Evolutionary conservation across 495 filamentous ascomycete species (phyloP), one percentile per base, ranked within the genome.

Genomic region (Daldinia bambusicola): DNA sequence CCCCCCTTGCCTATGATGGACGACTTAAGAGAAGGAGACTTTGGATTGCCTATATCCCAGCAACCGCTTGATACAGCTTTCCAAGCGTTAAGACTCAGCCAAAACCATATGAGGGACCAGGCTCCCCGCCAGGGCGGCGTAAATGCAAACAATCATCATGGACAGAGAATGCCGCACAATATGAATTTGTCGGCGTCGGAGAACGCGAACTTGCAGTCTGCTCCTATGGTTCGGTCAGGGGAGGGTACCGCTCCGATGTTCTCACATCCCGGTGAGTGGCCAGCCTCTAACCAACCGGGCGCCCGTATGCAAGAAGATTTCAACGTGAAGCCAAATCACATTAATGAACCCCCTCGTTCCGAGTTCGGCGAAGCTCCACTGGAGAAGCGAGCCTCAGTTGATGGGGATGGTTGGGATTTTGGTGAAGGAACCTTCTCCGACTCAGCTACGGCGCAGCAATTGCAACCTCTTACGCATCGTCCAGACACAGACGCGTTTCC

Each of bases 391-490:
- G 69, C 60, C 16, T 40, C 63, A 14, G 34, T 64, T 32, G 91
- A 95, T 66, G 76, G 85, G 5, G 94, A 97, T 78, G 91, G 86
- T 10, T 99, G 95, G 95, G 93, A 95, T 76, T 99, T 99, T 75
- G 92, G 93, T 65, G 95, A 98, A 60, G 83, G 85, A 14, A 81
- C 80, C 31, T 86, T 86, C 62, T 80, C 83, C 16, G 81, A 88
- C 30, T 75, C 84, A 7, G 60, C 63, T 32, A 60, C 76, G 4
- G 51, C 86, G 83, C 68, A 78, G 77, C 55, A 71, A 4, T 72
- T 77, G 14, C 65, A 87, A 84, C 48, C 81, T 71, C 65, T 75
- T 40, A 70, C 86, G 31, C 77, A 87, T 83, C 64, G 93, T 55
- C 92, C 92, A 2, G 94, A 98, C 74, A 92, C 89, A 1, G 93